These are phyloP conservation scores for Westerdykella sp. DNA, from an alignment of 2,329 filamentous ascomycete genomes.

Conservation along the genomic window DNA sequence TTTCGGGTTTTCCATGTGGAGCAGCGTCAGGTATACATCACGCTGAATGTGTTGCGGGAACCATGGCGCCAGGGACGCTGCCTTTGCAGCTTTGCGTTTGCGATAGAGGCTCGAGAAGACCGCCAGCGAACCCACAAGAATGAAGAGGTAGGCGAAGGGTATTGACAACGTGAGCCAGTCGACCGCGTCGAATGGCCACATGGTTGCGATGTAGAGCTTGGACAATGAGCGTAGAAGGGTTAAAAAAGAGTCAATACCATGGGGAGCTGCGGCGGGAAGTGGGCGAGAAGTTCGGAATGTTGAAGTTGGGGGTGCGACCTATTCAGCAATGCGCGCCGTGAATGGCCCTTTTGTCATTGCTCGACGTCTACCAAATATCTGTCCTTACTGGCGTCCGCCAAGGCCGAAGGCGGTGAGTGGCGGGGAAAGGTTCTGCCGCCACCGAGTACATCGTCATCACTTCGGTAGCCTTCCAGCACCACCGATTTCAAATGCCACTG, in stretches of 20 bases:
- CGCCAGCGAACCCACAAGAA: constrained; percentile 80
- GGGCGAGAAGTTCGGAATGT: not conserved
- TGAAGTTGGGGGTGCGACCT: not conserved
- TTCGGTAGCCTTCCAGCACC: no score
- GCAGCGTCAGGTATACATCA: constrained; percentile 87
- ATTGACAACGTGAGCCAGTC: constrained; percentile 82
- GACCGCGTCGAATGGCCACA: constrained; percentile 43
- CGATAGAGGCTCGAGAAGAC: constrained; percentile 92
- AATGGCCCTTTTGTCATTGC: constrained; percentile 11
- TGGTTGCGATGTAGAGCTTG: constrained; percentile 10
- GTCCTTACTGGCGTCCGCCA: constrained; percentile 6
- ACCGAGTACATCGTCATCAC: not conserved
- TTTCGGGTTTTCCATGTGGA: constrained; percentile 67
- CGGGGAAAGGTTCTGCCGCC: not conserved
- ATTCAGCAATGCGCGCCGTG: constrained; percentile 2
- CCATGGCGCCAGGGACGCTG: constrained; percentile 85
- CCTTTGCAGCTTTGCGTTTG: constrained; percentile 75
- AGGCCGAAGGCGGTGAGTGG: not conserved
- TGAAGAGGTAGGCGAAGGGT: constrained; percentile 81
- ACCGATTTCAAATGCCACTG: no score
- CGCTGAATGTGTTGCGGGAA: constrained; percentile 86
- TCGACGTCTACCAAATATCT: constrained; percentile 15
- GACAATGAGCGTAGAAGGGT: not conserved
- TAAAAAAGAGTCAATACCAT: not conserved
- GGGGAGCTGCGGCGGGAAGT: not conserved